phyloP scores from a whole-genome alignment of 1,284 basidiomycete species.

The Apiotrichum akiyoshidainum region DNA sequence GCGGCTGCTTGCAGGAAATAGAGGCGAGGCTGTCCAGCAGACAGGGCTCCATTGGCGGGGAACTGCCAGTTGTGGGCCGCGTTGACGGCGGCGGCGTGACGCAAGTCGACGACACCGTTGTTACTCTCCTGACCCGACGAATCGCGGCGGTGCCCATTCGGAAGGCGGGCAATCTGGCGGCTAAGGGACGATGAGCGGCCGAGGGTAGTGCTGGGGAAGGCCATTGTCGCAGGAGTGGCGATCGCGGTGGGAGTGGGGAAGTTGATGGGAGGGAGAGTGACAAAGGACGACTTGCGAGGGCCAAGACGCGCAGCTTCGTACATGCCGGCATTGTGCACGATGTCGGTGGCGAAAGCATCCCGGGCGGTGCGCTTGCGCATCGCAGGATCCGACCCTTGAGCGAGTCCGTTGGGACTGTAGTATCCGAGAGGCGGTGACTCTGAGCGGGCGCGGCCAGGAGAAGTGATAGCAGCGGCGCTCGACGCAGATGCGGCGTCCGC shows the following conservation, averaged over 20 bases:
- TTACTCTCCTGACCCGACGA: conserved; percentile 27
- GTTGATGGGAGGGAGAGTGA: neutral
- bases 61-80: conserved; percentile 15
- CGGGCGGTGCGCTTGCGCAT: conserved; percentile 22
- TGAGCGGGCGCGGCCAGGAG: conserved; percentile 17
- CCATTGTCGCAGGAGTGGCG: conserved; percentile 10
- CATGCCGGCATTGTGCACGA: conserved; percentile 19
- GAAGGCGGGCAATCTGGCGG: conserved; percentile 37
- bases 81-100: conserved; percentile 26
- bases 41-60: neutral
- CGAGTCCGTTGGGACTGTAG: conserved; percentile 1
- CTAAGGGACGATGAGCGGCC: conserved; percentile 37
- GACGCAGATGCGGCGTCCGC: neutral
- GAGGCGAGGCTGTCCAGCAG: conserved; percentile 29
- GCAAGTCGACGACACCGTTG: conserved; percentile 18
- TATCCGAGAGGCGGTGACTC: conserved; percentile 20
- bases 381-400: neutral
- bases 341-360: conserved; percentile 20
- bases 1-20: conserved; percentile 46
- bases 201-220: conserved; percentile 5
- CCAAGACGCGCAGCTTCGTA: conserved; percentile 23
- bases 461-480: neutral
- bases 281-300: conserved; percentile 20
- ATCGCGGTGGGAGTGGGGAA: conserved; percentile 9
- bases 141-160: conserved; percentile 24